These are phyloP conservation scores for Fomitopsis pulvina DNA, from an alignment of 768 basidiomycete species.

Conservation along the genomic window DNA sequence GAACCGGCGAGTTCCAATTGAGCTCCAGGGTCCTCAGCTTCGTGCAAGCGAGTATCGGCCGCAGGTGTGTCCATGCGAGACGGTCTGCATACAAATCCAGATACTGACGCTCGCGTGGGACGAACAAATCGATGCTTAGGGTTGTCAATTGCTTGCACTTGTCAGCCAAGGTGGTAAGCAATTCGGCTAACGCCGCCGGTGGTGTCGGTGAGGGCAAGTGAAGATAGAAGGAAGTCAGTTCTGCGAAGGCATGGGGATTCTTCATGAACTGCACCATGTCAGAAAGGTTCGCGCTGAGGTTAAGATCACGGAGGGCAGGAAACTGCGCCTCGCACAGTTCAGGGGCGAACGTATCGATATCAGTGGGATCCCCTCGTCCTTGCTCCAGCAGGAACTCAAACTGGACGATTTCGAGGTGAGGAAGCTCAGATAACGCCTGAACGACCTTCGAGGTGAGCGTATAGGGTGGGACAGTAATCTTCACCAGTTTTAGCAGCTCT, in stretches of 20 bases:
- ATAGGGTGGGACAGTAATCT: constrained; percentile 45
- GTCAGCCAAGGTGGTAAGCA: constrained; percentile 39
- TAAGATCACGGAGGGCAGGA: constrained; percentile 46
- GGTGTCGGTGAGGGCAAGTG: constrained; percentile 41
- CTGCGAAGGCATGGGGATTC: constrained; percentile 37
- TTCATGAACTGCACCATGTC: constrained; percentile 41
- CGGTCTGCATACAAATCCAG: constrained; percentile 13
- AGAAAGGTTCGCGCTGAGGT: constrained; percentile 36
- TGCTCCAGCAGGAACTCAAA: constrained; percentile 45
- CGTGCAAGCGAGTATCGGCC: constrained; percentile 28
- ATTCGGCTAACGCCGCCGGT: constrained; percentile 32
- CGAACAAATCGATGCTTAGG: constrained; percentile 32
- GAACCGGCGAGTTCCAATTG: constrained; percentile 19
- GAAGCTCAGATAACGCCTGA: constrained; percentile 38
- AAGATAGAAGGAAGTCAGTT: constrained; percentile 45
- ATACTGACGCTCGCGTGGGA: not conserved
- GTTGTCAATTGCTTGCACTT: constrained; percentile 41
- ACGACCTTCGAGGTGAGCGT: constrained; percentile 40
- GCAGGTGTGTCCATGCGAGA: constrained; percentile 29
- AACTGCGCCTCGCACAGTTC: constrained; percentile 42
- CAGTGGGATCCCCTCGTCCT: constrained; percentile 38
- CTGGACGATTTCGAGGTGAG: constrained; percentile 40
- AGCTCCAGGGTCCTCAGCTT: constrained; percentile 28
- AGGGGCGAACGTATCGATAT: constrained; percentile 40
- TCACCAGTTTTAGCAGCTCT: constrained; percentile 37